Percentiles rank a stretch among this genome's conserved stretches.
Conservation (phyloP, 192 early-diverging fungal genomes). For the Paraglomus brasilianum region DNA sequence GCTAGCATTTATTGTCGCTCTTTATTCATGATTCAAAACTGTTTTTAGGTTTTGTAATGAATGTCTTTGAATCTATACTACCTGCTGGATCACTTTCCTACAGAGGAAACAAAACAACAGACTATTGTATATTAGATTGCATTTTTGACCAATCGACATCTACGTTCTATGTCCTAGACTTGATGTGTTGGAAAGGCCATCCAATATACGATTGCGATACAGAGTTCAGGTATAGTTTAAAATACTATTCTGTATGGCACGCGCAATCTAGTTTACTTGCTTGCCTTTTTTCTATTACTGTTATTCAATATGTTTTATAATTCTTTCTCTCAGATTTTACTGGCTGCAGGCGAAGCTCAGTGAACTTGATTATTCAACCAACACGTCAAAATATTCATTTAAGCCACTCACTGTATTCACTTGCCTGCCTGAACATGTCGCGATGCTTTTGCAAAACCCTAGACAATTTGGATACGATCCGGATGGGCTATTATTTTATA, state of each 20-base stretch:
- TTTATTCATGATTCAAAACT: constrained; percentile 7
- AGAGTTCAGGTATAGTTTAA: constrained; percentile 45
- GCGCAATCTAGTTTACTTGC: not conserved
- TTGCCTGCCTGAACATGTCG: constrained; percentile 8
- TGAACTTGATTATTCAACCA: constrained; percentile 46
- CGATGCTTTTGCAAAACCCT: constrained; percentile 3
- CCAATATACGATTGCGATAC: constrained; percentile 64
- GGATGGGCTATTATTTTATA: constrained; percentile 56
- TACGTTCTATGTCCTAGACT: constrained; percentile 57
- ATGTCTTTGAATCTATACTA: constrained; percentile 50
- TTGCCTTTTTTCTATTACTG: not conserved
- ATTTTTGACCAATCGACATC: constrained; percentile 49
- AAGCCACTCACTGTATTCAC: constrained; percentile 7
- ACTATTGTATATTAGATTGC: constrained; percentile 62
- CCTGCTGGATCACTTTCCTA: constrained; percentile 51
- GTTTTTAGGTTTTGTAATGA: constrained; percentile 35
- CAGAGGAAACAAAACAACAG: constrained; percentile 47
- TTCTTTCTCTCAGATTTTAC: too few relatives aligned
- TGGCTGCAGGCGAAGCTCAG: constrained; percentile 44
- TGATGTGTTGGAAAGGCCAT: constrained; percentile 63
- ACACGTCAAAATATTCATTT: constrained; percentile 19
- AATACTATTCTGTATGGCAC: not conserved
- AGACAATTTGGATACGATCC: constrained; percentile 34
- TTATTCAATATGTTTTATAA: not conserved
- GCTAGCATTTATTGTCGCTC: not conserved